These are phyloP conservation scores for Microcyclospora pomicola DNA, from an alignment of 2,329 filamentous ascomycete species.

Conservation along the genomic window DNA sequence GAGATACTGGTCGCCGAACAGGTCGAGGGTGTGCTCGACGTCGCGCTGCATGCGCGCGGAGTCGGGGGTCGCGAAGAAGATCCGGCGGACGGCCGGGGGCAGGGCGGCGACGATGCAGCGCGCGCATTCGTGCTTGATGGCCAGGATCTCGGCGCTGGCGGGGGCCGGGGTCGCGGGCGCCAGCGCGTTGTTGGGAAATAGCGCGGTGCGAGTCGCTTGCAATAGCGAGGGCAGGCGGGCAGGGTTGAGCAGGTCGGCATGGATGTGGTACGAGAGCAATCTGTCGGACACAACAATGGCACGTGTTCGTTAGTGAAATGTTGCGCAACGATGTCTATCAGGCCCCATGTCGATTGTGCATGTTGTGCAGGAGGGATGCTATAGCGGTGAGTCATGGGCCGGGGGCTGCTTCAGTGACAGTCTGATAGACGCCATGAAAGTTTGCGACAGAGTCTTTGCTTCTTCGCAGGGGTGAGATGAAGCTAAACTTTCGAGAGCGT, in stretches of 20 bases:
- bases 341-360: too few relatives aligned
- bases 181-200: conserved; percentile 77
- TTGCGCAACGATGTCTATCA: too few relatives aligned
- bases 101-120: conserved; percentile 38
- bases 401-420: too few relatives aligned
- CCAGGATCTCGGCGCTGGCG: conserved; percentile 46
- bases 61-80: conserved; percentile 28
- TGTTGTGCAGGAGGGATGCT: too few relatives aligned
- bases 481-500: too few relatives aligned
- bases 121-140: conserved; percentile 55
- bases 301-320: too few relatives aligned
- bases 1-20: conserved; percentile 71
- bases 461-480: too few relatives aligned
- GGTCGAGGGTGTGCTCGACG: conserved; percentile 43
- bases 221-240: conserved; percentile 37
- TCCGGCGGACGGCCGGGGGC: conserved; percentile 31
- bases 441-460: too few relatives aligned
- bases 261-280: conserved; percentile 33
- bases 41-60: conserved; percentile 26
- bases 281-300: conserved; percentile 17
- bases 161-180: conserved; percentile 49
- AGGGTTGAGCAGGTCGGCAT: conserved; percentile 29
- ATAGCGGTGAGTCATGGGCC: too few relatives aligned
- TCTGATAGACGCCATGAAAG: too few relatives aligned
- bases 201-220: conserved; percentile 55